Evolutionary conservation across 805 yeast species (phyloP).

Genomic region (Saccharomyces kudriavzevii): DNA sequence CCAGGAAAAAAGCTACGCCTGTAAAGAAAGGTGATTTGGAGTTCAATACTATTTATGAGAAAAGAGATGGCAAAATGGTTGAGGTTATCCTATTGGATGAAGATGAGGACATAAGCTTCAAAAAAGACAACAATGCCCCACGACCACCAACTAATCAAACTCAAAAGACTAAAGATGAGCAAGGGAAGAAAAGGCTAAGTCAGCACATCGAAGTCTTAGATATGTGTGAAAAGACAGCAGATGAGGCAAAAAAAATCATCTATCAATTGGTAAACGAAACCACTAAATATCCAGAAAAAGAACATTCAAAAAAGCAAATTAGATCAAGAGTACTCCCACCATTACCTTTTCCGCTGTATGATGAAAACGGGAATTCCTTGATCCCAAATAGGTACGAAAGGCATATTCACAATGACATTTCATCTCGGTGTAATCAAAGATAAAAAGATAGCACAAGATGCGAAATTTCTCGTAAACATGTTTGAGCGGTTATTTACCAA

Average conservation of each 20-base stretch:
- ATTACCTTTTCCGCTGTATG: conserved; percentile 2
- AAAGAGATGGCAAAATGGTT: conserved; percentile 17
- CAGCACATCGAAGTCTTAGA: conserved; percentile 10
- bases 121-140: conserved; percentile 1
- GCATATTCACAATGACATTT: background rate
- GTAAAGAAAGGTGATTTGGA: background rate
- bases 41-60: conserved; percentile 8
- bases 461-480: background rate
- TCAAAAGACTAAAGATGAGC: conserved; percentile 1
- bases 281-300: background rate
- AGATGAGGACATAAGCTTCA: conserved; percentile 3
- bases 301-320: background rate
- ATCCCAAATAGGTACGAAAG: background rate
- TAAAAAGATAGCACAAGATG: background rate
- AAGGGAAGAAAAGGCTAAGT: background rate
- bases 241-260: conserved; percentile 20
- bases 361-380: background rate
- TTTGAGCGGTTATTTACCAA: background rate
- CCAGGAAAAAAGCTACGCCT: background rate
- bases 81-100: conserved; percentile 24
- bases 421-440: background rate
- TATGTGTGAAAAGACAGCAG: conserved; percentile 27
- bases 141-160: background rate
- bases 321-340: conserved; percentile 3
- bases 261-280: conserved; percentile 14